phyloP scores from a whole-genome alignment of 305 asterid species.

The Rubia tinctorum region DNA sequence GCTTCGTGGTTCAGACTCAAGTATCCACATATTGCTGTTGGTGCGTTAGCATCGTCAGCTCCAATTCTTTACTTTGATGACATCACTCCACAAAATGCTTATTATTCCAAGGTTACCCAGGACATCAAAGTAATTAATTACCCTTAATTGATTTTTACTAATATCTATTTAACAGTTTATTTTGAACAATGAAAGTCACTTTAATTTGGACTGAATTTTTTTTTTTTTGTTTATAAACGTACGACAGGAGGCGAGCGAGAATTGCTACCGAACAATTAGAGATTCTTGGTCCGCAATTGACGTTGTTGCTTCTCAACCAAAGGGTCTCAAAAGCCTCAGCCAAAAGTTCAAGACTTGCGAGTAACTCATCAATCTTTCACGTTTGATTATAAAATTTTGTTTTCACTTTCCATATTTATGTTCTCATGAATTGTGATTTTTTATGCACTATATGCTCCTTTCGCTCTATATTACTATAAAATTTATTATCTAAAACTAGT shows the following conservation, averaged over 20 bases:
- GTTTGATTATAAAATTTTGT: background rate
- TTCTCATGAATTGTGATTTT: no score
- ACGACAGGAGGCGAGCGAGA: slow-evolving; percentile 51
- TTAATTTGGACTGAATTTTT: background rate
- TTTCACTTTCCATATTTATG: background rate
- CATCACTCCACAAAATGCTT: slow-evolving; percentile 60
- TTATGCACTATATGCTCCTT: no score
- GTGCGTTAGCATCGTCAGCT: slow-evolving; percentile 34
- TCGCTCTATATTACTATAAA: no score
- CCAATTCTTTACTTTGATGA: slow-evolving; percentile 32
- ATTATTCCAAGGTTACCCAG: slow-evolving; percentile 44
- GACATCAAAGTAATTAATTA: slow-evolving; percentile 48
- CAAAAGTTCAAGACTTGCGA: slow-evolving; percentile 61
- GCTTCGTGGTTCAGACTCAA: slow-evolving; percentile 35
- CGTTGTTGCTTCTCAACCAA: slow-evolving; percentile 42
- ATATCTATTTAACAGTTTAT: background rate
- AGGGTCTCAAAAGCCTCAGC: slow-evolving; percentile 53
- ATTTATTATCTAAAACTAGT: no score
- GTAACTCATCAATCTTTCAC: slow-evolving; percentile 24
- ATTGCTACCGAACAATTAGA: slow-evolving; percentile 42
- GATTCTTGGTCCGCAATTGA: slow-evolving; percentile 74
- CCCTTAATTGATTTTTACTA: background rate
- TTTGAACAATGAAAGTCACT: background rate
- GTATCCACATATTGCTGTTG: slow-evolving; percentile 32
- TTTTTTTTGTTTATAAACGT: background rate